These are phyloP conservation scores for Royoungia palumana DNA, from an alignment of 768 basidiomycete genomes.

Conservation along the genomic window DNA sequence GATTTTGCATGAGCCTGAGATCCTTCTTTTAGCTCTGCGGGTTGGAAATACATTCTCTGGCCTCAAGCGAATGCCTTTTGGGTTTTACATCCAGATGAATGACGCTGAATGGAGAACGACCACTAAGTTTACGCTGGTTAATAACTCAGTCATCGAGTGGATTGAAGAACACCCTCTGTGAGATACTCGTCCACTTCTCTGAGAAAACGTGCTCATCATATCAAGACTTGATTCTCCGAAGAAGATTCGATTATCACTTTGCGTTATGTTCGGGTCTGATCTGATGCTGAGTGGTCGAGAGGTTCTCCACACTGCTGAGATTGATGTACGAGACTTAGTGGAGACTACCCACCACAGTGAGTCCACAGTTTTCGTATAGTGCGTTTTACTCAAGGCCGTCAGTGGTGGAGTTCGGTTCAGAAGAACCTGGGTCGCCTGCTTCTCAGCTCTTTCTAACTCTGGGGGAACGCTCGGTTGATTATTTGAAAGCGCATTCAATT, in stretches of 20 bases:
- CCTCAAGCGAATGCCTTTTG: constrained; percentile 13
- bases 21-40: constrained; percentile 4
- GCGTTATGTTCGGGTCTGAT: constrained; percentile 8
- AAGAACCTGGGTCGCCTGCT: too few relatives aligned
- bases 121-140: background rate
- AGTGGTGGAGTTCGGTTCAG: too few relatives aligned
- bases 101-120: background rate
- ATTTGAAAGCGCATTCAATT: too few relatives aligned
- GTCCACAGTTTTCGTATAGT: background rate
- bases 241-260: background rate
- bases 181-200: too few relatives aligned
- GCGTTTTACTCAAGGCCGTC: too few relatives aligned
- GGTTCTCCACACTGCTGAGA: background rate
- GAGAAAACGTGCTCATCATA: too few relatives aligned
- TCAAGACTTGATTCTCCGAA: constrained; percentile 2
- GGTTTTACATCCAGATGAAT: constrained; percentile 13
- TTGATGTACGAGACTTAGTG: background rate
- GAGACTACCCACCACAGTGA: background rate
- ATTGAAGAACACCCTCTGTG: constrained; percentile 9
- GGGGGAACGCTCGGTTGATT: too few relatives aligned
- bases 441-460: too few relatives aligned
- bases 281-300: constrained; percentile 13
- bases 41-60: constrained; percentile 4
- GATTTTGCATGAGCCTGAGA: too few relatives aligned
- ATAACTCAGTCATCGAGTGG: constrained; percentile 10